phyloP scores from a whole-genome alignment of 495 filamentous ascomycete genomes.

The Podospora appendiculata region DNA sequence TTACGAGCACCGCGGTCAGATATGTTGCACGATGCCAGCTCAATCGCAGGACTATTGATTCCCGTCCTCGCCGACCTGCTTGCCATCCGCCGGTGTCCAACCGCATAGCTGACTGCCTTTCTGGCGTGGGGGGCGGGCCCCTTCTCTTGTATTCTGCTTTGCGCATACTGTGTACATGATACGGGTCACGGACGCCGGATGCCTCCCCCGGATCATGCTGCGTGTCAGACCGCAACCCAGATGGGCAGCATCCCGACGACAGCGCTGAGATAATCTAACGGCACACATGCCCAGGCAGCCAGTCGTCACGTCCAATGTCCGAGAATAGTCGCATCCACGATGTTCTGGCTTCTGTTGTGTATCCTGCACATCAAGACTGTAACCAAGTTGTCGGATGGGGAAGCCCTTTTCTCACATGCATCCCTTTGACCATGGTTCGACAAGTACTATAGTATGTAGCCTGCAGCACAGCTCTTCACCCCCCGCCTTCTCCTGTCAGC shows the following conservation, averaged over 20 bases:
- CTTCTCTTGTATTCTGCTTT: not conserved
- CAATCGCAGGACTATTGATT: not conserved
- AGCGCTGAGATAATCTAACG: not conserved
- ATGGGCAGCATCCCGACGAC: too few relatives aligned
- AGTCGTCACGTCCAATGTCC: not conserved
- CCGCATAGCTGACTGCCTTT: too few relatives aligned
- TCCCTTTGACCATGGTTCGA: not conserved
- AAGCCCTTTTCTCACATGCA: too few relatives aligned
- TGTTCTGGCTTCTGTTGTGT: not conserved
- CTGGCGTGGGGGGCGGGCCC: not conserved
- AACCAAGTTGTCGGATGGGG: not conserved
- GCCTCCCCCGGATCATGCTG: not conserved
- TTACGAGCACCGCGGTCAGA: not conserved
- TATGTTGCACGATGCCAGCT: not conserved
- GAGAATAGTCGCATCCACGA: not conserved
- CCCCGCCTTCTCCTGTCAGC: too few relatives aligned
- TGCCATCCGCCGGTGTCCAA: not conserved
- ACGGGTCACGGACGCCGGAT: not conserved
- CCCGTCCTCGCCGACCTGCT: not conserved
- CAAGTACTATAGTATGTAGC: not conserved
- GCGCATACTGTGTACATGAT: too few relatives aligned
- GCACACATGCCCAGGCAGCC: not conserved
- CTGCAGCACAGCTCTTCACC: too few relatives aligned
- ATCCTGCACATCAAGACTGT: not conserved
- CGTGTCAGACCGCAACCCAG: not conserved